A percentile compares a stretch with the other conserved stretches of the same genome.
Evolutionary conservation across 176 grass and related monocot species (phyloP).

Genomic region (Areca catechu): DNA sequence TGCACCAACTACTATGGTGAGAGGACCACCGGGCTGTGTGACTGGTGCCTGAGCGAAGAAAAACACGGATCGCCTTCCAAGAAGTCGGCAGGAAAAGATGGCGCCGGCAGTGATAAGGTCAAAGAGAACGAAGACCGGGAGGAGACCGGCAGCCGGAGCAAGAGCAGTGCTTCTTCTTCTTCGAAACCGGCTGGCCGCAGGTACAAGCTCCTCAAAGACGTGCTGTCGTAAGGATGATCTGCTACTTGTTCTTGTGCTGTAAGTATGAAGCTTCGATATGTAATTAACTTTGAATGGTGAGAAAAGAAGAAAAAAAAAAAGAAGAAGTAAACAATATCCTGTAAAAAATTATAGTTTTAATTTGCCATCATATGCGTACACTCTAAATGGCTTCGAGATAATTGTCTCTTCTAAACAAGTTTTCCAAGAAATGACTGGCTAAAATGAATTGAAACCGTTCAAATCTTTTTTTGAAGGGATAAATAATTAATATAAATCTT

Average conservation of each 20-base stretch:
- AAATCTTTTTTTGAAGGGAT: too few relatives aligned
- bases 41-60: slow-evolving; percentile 81
- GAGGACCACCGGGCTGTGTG: slow-evolving; percentile 39
- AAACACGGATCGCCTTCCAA: slow-evolving; percentile 20
- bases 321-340: background rate
- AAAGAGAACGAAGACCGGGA: slow-evolving; percentile 18
- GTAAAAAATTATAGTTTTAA: slow-evolving; percentile 2
- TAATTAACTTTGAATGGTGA: slow-evolving; percentile 12
- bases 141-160: slow-evolving; percentile 17
- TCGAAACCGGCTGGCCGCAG: slow-evolving; percentile 64
- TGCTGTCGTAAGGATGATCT: slow-evolving; percentile 40
- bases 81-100: slow-evolving; percentile 11
- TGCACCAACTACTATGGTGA: slow-evolving; percentile 96
- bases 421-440: too few relatives aligned
- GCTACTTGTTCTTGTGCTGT: background rate
- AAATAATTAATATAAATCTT: too few relatives aligned
- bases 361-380: too few relatives aligned
- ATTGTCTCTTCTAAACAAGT: too few relatives aligned
- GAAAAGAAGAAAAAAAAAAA: background rate
- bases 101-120: slow-evolving; percentile 4
- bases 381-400: too few relatives aligned
- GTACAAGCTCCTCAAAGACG: slow-evolving; percentile 99
- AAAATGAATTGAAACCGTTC: too few relatives aligned
- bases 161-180: slow-evolving; percentile 18
- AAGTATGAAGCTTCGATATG: background rate